A percentile compares a stretch with the other conserved stretches of the same genome.
These are phyloP conservation scores for Phoma sp. DNA, from an alignment of 2,329 filamentous ascomycete species.

Conservation along the genomic window DNA sequence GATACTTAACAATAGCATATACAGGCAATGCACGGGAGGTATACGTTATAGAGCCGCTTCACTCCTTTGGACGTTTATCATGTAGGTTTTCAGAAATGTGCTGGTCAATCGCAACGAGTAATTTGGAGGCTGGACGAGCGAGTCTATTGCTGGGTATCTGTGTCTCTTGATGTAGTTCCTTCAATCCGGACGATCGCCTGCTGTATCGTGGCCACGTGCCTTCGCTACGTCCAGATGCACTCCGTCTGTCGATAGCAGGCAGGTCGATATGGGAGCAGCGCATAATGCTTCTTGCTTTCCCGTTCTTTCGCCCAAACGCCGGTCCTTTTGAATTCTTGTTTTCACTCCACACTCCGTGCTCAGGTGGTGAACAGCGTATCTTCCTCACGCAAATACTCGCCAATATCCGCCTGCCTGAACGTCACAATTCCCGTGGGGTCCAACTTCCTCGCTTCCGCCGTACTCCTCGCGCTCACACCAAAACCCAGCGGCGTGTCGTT, in stretches of 20 bases:
- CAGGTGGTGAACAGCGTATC: slow-evolving; percentile 68
- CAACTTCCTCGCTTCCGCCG: slow-evolving; percentile 79
- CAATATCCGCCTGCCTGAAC: slow-evolving; percentile 92
- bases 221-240: background rate
- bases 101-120: too few relatives aligned
- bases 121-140: too few relatives aligned
- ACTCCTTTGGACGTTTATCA: too few relatives aligned
- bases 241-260: background rate
- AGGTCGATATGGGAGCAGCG: too few relatives aligned
- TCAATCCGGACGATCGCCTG: background rate
- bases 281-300: background rate
- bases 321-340: background rate
- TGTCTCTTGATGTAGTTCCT: background rate
- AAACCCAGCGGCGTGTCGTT: slow-evolving; percentile 90
- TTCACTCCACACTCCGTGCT: slow-evolving; percentile 3
- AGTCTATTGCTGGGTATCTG: slow-evolving; percentile 17
- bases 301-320: background rate
- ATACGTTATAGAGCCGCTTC: too few relatives aligned
- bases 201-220: background rate
- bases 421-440: slow-evolving; percentile 90
- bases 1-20: too few relatives aligned
- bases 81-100: too few relatives aligned
- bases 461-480: slow-evolving; percentile 87
- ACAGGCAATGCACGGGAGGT: too few relatives aligned
- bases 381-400: slow-evolving; percentile 90